phyloP scores from a whole-genome alignment of 805 yeast species.

The Hanseniaspora mollemarum region DNA sequence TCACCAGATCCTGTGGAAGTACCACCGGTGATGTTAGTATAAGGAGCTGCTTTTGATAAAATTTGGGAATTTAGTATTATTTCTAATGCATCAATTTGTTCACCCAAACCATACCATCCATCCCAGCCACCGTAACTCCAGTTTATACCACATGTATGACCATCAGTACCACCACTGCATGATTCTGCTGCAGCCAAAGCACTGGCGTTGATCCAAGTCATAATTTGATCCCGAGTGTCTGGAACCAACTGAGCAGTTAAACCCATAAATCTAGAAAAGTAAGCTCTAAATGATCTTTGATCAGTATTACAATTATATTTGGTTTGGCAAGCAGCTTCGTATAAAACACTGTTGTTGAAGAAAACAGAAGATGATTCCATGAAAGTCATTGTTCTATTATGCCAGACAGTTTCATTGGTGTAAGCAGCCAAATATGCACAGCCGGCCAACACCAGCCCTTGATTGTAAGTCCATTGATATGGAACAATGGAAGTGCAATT shows the following conservation, averaged over 20 bases:
- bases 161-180: conserved; percentile 64
- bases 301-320: conserved; percentile 52
- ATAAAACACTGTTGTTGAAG: conserved; percentile 45
- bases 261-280: conserved; percentile 53
- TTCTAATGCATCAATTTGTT: conserved; percentile 66
- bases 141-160: conserved; percentile 62
- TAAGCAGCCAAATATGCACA: conserved; percentile 56
- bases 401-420: conserved; percentile 45
- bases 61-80: conserved; percentile 42
- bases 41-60: conserved; percentile 40
- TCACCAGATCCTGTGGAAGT: conserved; percentile 44
- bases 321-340: conserved; percentile 51
- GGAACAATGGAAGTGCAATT: conserved; percentile 35
- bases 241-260: conserved; percentile 48
- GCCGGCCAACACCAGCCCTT: conserved; percentile 57
- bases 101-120: conserved; percentile 61
- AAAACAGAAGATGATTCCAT: conserved; percentile 38
- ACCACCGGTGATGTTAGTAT: conserved; percentile 43
- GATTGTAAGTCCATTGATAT: conserved; percentile 58
- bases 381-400: conserved; percentile 35
- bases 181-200: conserved; percentile 60
- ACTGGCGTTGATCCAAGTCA: conserved; percentile 35
- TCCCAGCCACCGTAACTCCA: conserved; percentile 56
- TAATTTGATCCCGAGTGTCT: conserved; percentile 34
- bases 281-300: conserved; percentile 65